These are phyloP conservation scores for Pyrus hybrid DNA, from an alignment of 331 rosid species.

Conservation along the genomic window DNA sequence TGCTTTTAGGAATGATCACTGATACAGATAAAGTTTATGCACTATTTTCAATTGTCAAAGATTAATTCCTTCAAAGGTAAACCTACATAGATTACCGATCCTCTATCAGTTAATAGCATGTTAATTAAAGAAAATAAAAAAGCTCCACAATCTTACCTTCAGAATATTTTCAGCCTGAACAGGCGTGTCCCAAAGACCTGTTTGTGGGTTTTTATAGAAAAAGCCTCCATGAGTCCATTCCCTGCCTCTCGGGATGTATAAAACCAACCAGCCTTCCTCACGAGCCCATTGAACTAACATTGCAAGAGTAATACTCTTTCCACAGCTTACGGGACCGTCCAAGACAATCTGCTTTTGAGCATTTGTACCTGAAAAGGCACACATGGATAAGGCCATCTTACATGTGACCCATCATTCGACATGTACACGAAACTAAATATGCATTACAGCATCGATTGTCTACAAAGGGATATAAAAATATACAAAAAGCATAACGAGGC, in stretches of 20 bases:
- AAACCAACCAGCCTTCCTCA: slow-evolving; percentile 91
- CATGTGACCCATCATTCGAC: background rate
- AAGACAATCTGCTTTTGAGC: slow-evolving; percentile 71
- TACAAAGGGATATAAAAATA: background rate
- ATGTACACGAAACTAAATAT: background rate
- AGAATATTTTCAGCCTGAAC: slow-evolving; percentile 77
- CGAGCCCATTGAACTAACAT: slow-evolving; percentile 99
- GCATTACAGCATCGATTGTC: background rate
- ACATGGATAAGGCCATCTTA: background rate
- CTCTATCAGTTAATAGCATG: background rate
- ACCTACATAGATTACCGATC: background rate
- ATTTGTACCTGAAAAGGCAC: slow-evolving; percentile 41
- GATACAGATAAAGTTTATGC: background rate
- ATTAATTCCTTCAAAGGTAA: background rate
- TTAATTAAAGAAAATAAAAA: background rate
- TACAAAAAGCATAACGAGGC: background rate
- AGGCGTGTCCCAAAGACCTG: slow-evolving; percentile 92
- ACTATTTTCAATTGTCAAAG: background rate
- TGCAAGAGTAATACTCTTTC: slow-evolving; percentile 83
- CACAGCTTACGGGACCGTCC: slow-evolving; percentile 89
- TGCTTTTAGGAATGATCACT: background rate
- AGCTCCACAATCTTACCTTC: slow-evolving; percentile 46
- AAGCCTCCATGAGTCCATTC: slow-evolving; percentile 90
- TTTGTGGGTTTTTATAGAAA: slow-evolving; percentile 58
- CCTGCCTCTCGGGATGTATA: slow-evolving; percentile 76